A percentile compares a stretch with the other conserved stretches of the same genome.
Evolutionary conservation across 148 eudicot genomes (phyloP).

Genomic region (Diospyros lotus): DNA sequence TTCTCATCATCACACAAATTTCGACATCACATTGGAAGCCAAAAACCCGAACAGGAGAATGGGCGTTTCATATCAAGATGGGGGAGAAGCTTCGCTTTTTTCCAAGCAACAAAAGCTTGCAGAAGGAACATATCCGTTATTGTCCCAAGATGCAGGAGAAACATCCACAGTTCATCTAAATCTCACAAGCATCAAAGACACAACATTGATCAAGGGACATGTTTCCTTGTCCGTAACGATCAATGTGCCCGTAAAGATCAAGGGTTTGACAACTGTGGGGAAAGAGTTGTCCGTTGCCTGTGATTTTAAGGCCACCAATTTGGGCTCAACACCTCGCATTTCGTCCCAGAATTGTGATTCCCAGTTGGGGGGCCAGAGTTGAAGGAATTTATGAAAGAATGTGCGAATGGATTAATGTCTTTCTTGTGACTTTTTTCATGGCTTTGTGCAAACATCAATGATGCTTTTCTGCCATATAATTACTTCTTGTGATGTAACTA

Average conservation of each 20-base stretch:
- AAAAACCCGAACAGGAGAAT: slow-evolving; percentile 41
- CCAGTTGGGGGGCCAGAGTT: not conserved
- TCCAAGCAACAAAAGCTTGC: slow-evolving; percentile 34
- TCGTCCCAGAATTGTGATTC: slow-evolving; percentile 43
- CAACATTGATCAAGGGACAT: slow-evolving; percentile 7
- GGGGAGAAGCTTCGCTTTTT: slow-evolving; percentile 29
- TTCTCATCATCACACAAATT: slow-evolving; percentile 13
- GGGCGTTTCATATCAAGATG: slow-evolving; percentile 23
- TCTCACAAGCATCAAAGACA: slow-evolving; percentile 18
- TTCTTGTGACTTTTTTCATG: no score
- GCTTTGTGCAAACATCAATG: no score
- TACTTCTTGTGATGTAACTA: no score
- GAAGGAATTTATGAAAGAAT: no score
- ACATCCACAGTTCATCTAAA: slow-evolving; percentile 17
- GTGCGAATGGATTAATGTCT: no score
- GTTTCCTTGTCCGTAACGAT: slow-evolving; percentile 21
- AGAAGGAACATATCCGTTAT: slow-evolving; percentile 25
- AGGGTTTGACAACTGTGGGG: slow-evolving; percentile 29
- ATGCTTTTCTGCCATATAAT: no score
- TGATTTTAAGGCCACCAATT: slow-evolving; percentile 34
- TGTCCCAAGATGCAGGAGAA: slow-evolving; percentile 22
- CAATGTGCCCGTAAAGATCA: slow-evolving; percentile 31
- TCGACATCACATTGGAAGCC: slow-evolving; percentile 29
- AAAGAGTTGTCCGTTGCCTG: slow-evolving; percentile 30
- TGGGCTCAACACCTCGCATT: slow-evolving; percentile 23